Percentiles rank a stretch among this genome's conserved stretches.
Evolutionary conservation across 768 basidiomycete genomes (phyloP).

Genomic region (Lactifluus hygrophoroides): DNA sequence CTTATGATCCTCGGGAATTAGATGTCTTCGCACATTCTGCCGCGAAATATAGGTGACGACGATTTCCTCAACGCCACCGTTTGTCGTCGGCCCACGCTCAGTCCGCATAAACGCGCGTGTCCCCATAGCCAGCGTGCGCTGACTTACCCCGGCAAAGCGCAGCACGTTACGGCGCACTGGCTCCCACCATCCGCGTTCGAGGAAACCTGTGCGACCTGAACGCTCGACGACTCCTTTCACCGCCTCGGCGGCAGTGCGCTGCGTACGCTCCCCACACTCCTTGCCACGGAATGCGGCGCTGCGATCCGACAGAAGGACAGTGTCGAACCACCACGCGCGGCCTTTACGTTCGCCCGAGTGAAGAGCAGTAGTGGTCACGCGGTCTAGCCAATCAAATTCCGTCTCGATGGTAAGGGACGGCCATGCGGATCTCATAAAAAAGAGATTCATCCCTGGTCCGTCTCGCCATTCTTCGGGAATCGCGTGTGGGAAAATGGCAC

Average conservation of each 20-base stretch:
- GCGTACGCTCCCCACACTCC: slow-evolving; percentile 53
- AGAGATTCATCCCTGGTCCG: slow-evolving; percentile 64
- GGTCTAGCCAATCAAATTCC: slow-evolving; percentile 63
- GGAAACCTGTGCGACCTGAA: slow-evolving; percentile 32
- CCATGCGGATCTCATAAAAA: slow-evolving; percentile 66
- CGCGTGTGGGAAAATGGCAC: slow-evolving; percentile 64
- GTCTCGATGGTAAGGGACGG: slow-evolving; percentile 64
- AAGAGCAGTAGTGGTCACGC: slow-evolving; percentile 29
- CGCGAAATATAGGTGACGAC: slow-evolving; percentile 70
- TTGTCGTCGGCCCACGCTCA: not conserved
- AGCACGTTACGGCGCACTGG: slow-evolving; percentile 58
- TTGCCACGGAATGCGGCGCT: slow-evolving; percentile 66
- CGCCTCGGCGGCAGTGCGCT: slow-evolving; percentile 67
- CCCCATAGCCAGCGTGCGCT: slow-evolving; percentile 27
- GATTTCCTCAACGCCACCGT: slow-evolving; percentile 31
- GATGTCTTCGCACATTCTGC: slow-evolving; percentile 47
- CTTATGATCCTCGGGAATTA: slow-evolving; percentile 48
- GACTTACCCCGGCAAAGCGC: slow-evolving; percentile 51
- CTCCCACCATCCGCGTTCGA: slow-evolving; percentile 65
- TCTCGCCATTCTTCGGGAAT: slow-evolving; percentile 64
- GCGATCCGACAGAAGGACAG: slow-evolving; percentile 62
- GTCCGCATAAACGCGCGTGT: slow-evolving; percentile 17
- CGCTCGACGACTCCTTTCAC: slow-evolving; percentile 32
- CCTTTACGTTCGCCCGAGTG: slow-evolving; percentile 13
- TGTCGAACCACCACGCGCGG: slow-evolving; percentile 62